These are phyloP conservation scores for Lachancea thermotolerans DNA, from an alignment of 805 yeast species.

Conservation along the genomic window DNA sequence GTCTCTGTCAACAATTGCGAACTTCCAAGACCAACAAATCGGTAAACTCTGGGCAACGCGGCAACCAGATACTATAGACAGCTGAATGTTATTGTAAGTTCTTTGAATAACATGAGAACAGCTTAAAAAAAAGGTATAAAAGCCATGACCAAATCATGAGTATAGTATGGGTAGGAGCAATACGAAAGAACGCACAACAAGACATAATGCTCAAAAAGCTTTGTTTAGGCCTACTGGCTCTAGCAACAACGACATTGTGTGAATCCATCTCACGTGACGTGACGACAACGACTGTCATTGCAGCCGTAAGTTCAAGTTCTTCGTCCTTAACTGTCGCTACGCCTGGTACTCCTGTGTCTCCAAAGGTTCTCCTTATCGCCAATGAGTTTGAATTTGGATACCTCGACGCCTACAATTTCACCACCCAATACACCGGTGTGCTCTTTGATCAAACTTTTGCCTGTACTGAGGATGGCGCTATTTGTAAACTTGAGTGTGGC, in stretches of 20 bases:
- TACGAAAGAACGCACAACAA: background rate
- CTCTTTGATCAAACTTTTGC: background rate
- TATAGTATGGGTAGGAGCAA: background rate
- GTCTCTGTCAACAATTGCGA: background rate
- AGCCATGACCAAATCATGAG: background rate
- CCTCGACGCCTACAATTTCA: background rate
- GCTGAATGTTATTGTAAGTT: too few species aligned
- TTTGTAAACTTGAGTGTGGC: background rate
- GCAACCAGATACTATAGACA: background rate
- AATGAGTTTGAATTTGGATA: background rate
- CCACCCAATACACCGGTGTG: slow-evolving; percentile 1
- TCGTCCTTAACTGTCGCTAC: background rate
- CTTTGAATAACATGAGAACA: background rate
- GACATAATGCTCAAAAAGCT: background rate
- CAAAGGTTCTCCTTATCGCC: slow-evolving; percentile 1
- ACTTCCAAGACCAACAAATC: background rate
- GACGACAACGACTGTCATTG: background rate
- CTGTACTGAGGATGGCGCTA: background rate
- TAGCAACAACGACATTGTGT: background rate
- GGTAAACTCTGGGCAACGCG: background rate
- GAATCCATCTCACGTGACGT: background rate
- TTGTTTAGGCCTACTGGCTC: background rate
- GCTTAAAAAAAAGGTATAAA: background rate
- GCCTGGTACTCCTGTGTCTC: background rate
- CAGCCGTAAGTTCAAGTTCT: background rate